Base-by-base conservation (phyloP, 441 rosid species). In the Pelargonium fulgidum region DNA sequence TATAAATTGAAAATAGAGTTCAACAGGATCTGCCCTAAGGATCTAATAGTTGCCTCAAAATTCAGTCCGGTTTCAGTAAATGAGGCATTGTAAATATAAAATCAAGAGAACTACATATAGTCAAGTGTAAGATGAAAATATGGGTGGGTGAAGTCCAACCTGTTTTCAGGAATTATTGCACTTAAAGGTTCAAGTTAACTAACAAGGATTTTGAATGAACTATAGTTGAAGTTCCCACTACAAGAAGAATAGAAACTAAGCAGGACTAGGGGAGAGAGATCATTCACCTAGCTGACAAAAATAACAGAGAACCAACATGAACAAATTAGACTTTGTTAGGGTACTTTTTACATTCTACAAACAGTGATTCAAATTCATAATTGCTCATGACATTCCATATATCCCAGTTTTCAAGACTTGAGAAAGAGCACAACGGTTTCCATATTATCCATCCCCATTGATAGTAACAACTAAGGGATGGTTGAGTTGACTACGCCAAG, bases 321-420 rank as follows among this genome's bases (percentile, higher is more conserved):
- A 26, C 26, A 62, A 62, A 62, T 24, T 26, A 26, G 42, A 29
- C 42, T n/a, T 61, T 61, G 41, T 3, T 8, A 12, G 33, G 11
- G 39, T 59, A 59, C 12, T 61, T 3, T 61, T 39, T 20, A 26
- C 33, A 22, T 3, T 61, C 64, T 20, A 26, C 33, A 22, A 61
- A 61, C 64, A 61, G 13, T 22, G 36, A 29, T 10, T 20, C 24
- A 61, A 61, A 61, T 22, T 4, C 64, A 24, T 12, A 14, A 62
- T 13, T 62, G 42, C 39, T 10, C 14, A 7, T 62, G 65, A 39
- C 39, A 26, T 4, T 26, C 42, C 65, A 26, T 62, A 12, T 5
- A 62, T 8, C 65, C 39, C 39, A 26, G 14, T 62, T 62, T 26
- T 62, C 65, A 62, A 24, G 39, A 61, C 64, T 61, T 59, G 41